A percentile compares a stretch with the other conserved stretches of the same genome.
These are phyloP conservation scores for Cordia subcordata DNA, from an alignment of 257 asterid genomes.

Conservation along the genomic window DNA sequence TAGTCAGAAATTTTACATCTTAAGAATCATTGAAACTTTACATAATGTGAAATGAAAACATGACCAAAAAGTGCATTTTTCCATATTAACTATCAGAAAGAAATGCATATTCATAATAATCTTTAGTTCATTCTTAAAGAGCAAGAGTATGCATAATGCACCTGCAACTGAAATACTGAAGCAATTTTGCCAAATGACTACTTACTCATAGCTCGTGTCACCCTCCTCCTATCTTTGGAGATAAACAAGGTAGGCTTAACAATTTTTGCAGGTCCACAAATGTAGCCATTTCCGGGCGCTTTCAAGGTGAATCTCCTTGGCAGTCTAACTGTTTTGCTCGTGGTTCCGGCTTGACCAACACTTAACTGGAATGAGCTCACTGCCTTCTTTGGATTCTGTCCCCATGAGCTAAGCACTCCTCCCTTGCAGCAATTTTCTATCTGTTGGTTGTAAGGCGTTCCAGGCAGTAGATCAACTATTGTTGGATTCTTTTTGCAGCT, in stretches of 20 bases:
- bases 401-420: slow-evolving; percentile 75
- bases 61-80: too few species aligned
- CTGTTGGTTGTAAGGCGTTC: slow-evolving; percentile 84
- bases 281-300: slow-evolving; percentile 84
- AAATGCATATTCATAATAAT: too few species aligned
- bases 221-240: slow-evolving; percentile 60
- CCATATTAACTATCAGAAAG: too few species aligned
- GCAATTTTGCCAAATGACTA: too few species aligned
- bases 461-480: slow-evolving; percentile 68
- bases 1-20: slow-evolving; percentile 5
- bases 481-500: slow-evolving; percentile 77
- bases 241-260: slow-evolving; percentile 62
- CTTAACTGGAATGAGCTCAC: slow-evolving; percentile 71
- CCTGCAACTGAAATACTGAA: background rate
- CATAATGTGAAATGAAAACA: too few species aligned
- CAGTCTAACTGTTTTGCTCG: slow-evolving; percentile 68
- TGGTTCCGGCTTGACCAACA: slow-evolving; percentile 73
- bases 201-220: slow-evolving; percentile 79
- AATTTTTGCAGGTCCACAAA: slow-evolving; percentile 74
- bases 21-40: too few species aligned
- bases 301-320: slow-evolving; percentile 72
- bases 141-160: too few species aligned
- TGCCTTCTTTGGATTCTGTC: slow-evolving; percentile 60
- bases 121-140: too few species aligned
- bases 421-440: slow-evolving; percentile 86